Evolutionary conservation across 768 basidiomycete species (phyloP), one percentile per base, ranked within the genome.

Genomic region (Saitozyma sp.): DNA sequence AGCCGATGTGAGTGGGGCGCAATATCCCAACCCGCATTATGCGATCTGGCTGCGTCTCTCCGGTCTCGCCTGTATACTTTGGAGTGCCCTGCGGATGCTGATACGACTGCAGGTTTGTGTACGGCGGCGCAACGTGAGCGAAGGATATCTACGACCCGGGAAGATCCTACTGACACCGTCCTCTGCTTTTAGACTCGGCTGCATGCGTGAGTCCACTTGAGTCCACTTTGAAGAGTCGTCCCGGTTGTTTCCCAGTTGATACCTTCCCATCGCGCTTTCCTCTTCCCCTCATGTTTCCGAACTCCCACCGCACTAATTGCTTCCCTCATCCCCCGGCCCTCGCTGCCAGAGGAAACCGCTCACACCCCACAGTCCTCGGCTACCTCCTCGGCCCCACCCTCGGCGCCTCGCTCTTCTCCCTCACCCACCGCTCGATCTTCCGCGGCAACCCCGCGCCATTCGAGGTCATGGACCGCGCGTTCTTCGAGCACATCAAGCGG

Each of bases 331-430:
- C 49, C 19, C 50, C 19, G 39, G 41, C 46, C 19, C 52, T 52
- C 29, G 49, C 55, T 58, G 10, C 29, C 29, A 5, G 38, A 40
- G 9, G 6, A 43, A 9, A 17, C 39, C n/a, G 43, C 57, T 67
- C 41, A 56, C 55, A 8, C 43, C 38, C 16, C n/a, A 17, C 46
- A 75, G 74, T 66, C 43, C 71, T 79, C 14, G 78, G 78, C 46
- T 79, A 78, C 58, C 69, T 79, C 19, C 60, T 70, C 29, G 78
- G 78, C 17, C 78, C 78, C 20, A 78, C 78, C 0, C 40, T 79
- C 65, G 78, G 78, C 14, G 72, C 76, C 8, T 64, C 72, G 14
- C 66, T 79, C 45, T 78, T 75, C 73, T 75, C 74, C 29, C 53
- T 72, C 3, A 70, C 74, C 20, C 75, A 76, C 55, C 68, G 68